Evolutionary conservation across 164 flowering plant genomes (phyloP).

Genomic region (Kingdonia uniflora): DNA sequence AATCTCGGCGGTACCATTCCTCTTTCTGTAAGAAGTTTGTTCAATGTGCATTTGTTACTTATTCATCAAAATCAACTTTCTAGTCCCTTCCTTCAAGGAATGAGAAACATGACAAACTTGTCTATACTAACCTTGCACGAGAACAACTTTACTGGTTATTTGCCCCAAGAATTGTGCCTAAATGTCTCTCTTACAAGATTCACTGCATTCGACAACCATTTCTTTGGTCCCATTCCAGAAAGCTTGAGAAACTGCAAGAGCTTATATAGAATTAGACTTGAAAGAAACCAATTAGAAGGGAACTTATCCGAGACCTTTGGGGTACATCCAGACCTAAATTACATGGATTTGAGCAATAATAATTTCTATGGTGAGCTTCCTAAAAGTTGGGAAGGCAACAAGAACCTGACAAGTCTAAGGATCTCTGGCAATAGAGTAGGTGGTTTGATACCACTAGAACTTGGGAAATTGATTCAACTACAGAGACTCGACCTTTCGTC

Average conservation of each 20-base stretch:
- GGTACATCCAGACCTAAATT: neutral
- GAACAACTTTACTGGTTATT: conserved; percentile 1
- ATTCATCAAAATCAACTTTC: neutral
- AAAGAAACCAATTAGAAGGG: conserved; percentile 1
- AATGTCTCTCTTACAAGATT: neutral
- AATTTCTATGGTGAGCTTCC: neutral
- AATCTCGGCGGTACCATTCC: conserved; percentile 4
- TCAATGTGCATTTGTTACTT: conserved; percentile 9
- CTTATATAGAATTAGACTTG: neutral
- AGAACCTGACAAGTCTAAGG: neutral
- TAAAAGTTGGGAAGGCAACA: too few relatives aligned
- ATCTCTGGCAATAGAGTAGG: neutral
- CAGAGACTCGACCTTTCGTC: neutral
- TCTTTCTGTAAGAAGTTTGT: conserved; percentile 7
- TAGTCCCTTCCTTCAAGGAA: conserved; percentile 1
- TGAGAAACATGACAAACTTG: conserved; percentile 5
- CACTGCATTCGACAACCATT: neutral
- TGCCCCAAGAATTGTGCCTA: neutral
- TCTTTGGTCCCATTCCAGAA: conserved; percentile 3
- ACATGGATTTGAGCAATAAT: neutral
- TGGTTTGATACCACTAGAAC: neutral
- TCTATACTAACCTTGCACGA: neutral
- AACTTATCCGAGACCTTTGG: conserved; percentile 1
- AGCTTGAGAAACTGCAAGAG: neutral
- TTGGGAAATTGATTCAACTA: neutral